Conservation (phyloP, 1,284 basidiomycete species). For the Melampsora abietis-canadensis region DNA sequence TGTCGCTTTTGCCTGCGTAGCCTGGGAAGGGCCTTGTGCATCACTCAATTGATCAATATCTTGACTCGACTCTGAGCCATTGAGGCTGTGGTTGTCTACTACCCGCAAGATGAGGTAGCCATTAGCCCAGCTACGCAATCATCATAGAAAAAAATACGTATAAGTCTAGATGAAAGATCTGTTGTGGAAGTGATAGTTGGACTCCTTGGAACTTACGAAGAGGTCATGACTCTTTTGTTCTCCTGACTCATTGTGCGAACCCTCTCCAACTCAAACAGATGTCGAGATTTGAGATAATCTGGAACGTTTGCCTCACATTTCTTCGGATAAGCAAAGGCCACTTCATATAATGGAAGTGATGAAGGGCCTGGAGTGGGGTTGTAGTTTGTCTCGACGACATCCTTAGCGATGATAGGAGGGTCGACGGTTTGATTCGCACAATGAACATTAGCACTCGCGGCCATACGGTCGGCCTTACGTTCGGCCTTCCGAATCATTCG, state of each 20-base stretch:
- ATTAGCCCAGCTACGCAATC: not conserved
- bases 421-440: not conserved
- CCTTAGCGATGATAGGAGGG: not conserved
- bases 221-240: conserved; percentile 30
- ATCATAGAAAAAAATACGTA: conserved; percentile 2
- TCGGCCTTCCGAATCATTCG: not conserved
- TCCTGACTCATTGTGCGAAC: conserved; percentile 20
- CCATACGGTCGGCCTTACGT: not conserved
- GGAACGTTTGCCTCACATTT: conserved; percentile 13
- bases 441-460: not conserved
- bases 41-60: not conserved
- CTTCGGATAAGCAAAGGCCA: conserved; percentile 13
- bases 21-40: not conserved
- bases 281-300: conserved; percentile 15
- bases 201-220: conserved; percentile 3
- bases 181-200: not conserved
- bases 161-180: not conserved
- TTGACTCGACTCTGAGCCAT: not conserved
- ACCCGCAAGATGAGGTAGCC: conserved; percentile 20
- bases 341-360: conserved; percentile 10
- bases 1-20: not conserved
- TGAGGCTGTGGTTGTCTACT: conserved; percentile 10
- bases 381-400: not conserved
- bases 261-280: conserved; percentile 35
- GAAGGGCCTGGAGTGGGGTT: not conserved